phyloP scores from a whole-genome alignment of 1,284 basidiomycete species.

The Tilletia indica region DNA sequence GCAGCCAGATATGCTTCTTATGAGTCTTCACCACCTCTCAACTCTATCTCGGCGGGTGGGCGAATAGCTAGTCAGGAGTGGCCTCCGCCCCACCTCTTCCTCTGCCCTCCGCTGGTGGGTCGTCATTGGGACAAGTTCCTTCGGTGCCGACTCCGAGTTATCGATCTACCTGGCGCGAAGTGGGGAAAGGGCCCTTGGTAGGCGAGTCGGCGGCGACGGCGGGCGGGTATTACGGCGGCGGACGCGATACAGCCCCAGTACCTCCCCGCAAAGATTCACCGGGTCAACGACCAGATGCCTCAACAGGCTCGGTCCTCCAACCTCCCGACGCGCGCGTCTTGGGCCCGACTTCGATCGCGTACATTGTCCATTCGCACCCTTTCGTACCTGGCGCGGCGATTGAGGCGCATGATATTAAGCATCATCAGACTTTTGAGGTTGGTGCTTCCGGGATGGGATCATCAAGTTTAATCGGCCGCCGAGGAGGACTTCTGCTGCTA shows the following conservation, averaged over 20 bases:
- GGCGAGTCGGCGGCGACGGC: neutral
- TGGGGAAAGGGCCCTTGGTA: neutral
- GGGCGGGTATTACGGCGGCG: neutral
- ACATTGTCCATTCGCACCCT: slow-evolving; percentile 83
- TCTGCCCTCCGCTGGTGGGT: neutral
- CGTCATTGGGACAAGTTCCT: neutral
- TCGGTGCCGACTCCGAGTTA: slow-evolving; percentile 21
- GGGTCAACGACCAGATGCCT: neutral
- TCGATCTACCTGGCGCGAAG: slow-evolving; percentile 8
- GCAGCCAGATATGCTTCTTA: neutral
- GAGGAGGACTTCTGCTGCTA: slow-evolving; percentile 16
- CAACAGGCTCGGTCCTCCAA: slow-evolving; percentile 20
- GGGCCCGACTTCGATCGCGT: slow-evolving; percentile 78
- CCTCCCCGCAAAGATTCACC: slow-evolving; percentile 1
- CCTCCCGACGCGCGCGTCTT: slow-evolving; percentile 54
- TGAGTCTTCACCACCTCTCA: neutral
- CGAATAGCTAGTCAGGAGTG: slow-evolving; percentile 23
- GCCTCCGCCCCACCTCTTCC: slow-evolving; percentile 15
- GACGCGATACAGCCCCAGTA: neutral
- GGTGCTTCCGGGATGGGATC: slow-evolving; percentile 76
- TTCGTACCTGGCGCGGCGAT: slow-evolving; percentile 76
- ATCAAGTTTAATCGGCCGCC: slow-evolving; percentile 73
- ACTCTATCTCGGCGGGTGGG: neutral
- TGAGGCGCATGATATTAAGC: slow-evolving; percentile 74
- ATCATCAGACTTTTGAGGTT: slow-evolving; percentile 59